phyloP scores from a whole-genome alignment of 2,329 filamentous ascomycete species.

The Epichloe coenophiala region DNA sequence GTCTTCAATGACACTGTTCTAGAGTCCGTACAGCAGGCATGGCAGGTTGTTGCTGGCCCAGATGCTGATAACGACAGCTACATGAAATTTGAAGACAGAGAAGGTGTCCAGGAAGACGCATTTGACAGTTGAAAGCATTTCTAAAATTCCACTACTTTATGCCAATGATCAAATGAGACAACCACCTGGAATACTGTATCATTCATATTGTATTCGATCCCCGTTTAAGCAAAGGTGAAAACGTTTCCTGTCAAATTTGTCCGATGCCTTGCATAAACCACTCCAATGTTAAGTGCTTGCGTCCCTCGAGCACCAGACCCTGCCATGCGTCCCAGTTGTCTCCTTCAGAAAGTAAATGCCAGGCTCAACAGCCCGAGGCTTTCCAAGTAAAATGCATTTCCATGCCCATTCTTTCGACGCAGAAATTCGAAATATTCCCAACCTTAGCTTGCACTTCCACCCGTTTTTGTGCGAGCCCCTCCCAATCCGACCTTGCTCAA shows the following conservation, averaged over 20 bases:
- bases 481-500: not conserved
- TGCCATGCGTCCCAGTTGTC: not conserved
- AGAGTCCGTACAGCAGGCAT: conserved; percentile 53
- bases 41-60: conserved; percentile 47
- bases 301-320: not conserved
- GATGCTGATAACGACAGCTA: conserved; percentile 40
- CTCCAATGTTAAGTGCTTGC: no score
- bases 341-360: not conserved
- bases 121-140: conserved; percentile 24
- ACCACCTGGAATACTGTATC: not conserved
- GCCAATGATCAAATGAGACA: not conserved
- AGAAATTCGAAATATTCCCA: no score
- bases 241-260: no score
- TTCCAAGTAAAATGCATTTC: not conserved
- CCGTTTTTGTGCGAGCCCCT: not conserved
- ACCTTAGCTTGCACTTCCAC: not conserved
- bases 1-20: conserved; percentile 62
- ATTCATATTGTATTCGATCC: no score
- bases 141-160: not conserved
- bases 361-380: not conserved
- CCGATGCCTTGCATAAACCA: no score
- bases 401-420: not conserved
- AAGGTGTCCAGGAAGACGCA: conserved; percentile 43
- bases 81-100: conserved; percentile 66
- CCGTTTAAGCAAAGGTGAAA: no score